Base-by-base conservation (phyloP, 1,284 basidiomycete species). In the Entoloma clypeatum region DNA sequence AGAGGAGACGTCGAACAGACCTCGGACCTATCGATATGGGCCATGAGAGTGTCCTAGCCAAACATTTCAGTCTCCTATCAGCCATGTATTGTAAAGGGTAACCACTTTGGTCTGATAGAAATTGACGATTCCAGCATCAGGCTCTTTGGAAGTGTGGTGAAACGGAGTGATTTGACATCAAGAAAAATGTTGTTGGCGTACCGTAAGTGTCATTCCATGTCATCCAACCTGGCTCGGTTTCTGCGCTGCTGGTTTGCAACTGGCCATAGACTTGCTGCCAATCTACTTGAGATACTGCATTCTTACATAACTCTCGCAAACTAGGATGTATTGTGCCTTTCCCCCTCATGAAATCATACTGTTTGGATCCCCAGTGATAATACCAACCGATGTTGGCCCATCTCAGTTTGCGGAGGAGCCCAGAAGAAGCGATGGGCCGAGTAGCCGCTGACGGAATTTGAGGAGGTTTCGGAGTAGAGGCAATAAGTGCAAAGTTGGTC, bases 361-460 rank as follows among this genome's bases (percentile, higher is more conserved):
- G 81, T 55, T 95, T 96, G 18, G 80, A 86, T 1, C 88, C 86
- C 92, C 92, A 95, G 65, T 95, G 79, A 60, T 96, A 96, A 39
- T 79, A 86, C 80, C 86, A 89, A 4, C 92, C 92, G 31, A 96
- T 85, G 54, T 94, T 96, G 1, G 90, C 86, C 92, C 92, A 96
- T 26, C 92, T 74, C 25, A 96, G 60, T 57, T 80, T 85, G 0
- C 68, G 67, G n/a, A 92, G 51, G 4, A 93, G 73, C 31, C 71
- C 60, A 0, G 75, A 72, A 2, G 73, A 59, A 2, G 58, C 52
- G 1, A 62, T 49, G 0, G 82, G 69, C 5, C 61, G 66, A 3
- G 72, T 66, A 2, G 75, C 75, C 7, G 71, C 55, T 2, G 83
- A 84, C 3, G 86, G 80, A 1, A 72, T 56, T 2, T 75, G 67